phyloP scores from a whole-genome alignment of 1,284 basidiomycete species.

The Schizophyllum amplum region DNA sequence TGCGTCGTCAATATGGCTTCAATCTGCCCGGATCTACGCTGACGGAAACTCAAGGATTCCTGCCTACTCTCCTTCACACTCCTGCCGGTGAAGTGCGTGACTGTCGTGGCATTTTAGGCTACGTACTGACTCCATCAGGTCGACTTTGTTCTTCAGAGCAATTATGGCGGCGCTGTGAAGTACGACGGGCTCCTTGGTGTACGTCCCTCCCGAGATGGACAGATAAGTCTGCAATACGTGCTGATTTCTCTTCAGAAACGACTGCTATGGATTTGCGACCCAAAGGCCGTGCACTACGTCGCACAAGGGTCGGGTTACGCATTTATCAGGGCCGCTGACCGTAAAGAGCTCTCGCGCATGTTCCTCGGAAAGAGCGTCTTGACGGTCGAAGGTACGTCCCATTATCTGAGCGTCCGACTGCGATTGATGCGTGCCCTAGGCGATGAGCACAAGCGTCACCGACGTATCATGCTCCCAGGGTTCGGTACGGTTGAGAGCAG shows the following conservation, averaged over 20 bases:
- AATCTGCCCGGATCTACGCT: no score
- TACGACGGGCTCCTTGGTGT: neutral
- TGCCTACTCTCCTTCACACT: no score
- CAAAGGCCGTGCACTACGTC: slow-evolving; percentile 35
- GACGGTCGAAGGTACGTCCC: slow-evolving; percentile 13
- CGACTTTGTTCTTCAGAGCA: neutral
- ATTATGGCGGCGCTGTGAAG: neutral
- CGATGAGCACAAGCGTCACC: slow-evolving; percentile 25
- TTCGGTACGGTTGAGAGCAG: slow-evolving; percentile 27
- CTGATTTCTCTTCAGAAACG: slow-evolving; percentile 23
- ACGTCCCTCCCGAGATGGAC: neutral
- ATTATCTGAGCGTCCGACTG: neutral
- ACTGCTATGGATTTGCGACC: slow-evolving; percentile 30
- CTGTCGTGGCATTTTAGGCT: no score
- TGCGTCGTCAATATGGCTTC: no score
- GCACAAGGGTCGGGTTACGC: slow-evolving; percentile 30
- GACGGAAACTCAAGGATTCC: no score
- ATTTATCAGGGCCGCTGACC: slow-evolving; percentile 26
- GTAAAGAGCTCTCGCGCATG: slow-evolving; percentile 22
- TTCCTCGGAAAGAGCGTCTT: slow-evolving; percentile 14
- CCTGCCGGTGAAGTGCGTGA: neutral
- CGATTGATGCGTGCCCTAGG: slow-evolving; percentile 13
- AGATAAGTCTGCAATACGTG: no score
- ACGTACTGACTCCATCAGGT: neutral
- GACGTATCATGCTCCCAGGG: slow-evolving; percentile 29